Conservation (phyloP, 257 asterid genomes). For the Solanum tacnaense region DNA sequence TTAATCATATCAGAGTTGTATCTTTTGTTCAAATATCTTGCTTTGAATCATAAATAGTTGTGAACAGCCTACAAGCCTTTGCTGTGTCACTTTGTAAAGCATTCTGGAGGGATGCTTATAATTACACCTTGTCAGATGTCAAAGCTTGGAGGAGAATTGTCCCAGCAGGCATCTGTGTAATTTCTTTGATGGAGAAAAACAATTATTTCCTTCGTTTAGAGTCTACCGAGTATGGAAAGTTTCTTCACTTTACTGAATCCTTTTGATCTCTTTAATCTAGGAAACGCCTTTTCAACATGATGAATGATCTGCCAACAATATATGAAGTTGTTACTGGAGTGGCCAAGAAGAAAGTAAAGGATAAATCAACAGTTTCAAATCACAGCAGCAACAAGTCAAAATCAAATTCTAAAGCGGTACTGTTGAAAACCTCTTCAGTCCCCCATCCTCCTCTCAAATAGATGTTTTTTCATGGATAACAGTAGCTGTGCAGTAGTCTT, state of each 20-base stretch:
- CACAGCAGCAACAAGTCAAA: slow-evolving; percentile 30
- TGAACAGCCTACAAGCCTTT: not conserved
- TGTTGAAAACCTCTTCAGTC: not conserved
- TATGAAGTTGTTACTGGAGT: slow-evolving; percentile 74
- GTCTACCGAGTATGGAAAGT: not conserved
- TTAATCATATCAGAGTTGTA: not conserved
- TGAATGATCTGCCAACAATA: slow-evolving; percentile 71
- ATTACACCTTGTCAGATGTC: not conserved
- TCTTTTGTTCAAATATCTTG: not conserved
- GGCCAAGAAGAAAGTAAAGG: slow-evolving; percentile 53
- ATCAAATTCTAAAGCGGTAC: slow-evolving; percentile 27
- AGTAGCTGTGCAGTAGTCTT: not conserved
- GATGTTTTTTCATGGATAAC: not conserved
- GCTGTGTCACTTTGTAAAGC: not conserved
- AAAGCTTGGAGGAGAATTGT: not conserved
- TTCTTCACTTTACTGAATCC: not conserved
- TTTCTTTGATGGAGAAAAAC: not conserved
- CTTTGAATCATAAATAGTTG: not conserved
- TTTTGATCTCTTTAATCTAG: slow-evolving; percentile 25
- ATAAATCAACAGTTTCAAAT: slow-evolving; percentile 23
- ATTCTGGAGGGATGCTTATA: not conserved
- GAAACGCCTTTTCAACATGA: slow-evolving; percentile 70
- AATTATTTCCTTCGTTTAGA: not conserved
- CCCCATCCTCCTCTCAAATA: not conserved
- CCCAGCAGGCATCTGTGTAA: not conserved